Evolutionary conservation across 768 basidiomycete genomes (phyloP).

Genomic region (Rhodocollybia butyracea): DNA sequence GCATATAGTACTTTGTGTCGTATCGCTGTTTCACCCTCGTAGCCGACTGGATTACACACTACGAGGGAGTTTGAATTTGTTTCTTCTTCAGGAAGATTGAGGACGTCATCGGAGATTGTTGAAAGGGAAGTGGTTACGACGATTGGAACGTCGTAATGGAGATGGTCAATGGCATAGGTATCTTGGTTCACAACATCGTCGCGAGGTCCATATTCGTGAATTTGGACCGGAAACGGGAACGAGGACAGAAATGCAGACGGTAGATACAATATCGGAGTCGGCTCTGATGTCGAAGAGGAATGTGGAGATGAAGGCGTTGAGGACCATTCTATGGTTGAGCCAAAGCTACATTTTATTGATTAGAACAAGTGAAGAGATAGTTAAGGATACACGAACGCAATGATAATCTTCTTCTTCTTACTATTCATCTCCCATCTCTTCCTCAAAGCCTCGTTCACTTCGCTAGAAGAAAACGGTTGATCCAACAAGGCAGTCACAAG

Average conservation of each 20-base stretch:
- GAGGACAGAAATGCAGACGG: slow-evolving; percentile 55
- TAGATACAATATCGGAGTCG: slow-evolving; percentile 21
- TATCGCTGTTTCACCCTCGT: too few species aligned
- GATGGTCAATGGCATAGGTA: too few species aligned
- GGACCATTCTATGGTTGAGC: slow-evolving; percentile 7
- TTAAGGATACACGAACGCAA: slow-evolving; percentile 32
- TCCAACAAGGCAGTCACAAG: slow-evolving; percentile 69
- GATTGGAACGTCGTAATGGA: slow-evolving; percentile 48
- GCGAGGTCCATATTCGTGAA: slow-evolving; percentile 46
- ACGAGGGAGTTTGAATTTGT: too few species aligned
- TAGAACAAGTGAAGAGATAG: slow-evolving; percentile 28
- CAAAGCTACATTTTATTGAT: too few species aligned
- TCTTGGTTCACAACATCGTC: too few species aligned
- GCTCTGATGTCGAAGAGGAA: too few species aligned
- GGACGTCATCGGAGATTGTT: too few species aligned
- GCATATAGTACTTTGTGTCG: slow-evolving; percentile 18
- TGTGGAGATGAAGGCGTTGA: slow-evolving; percentile 11
- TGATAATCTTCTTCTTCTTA: slow-evolving; percentile 28
- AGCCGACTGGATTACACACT: too few species aligned
- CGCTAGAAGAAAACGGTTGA: slow-evolving; percentile 63
- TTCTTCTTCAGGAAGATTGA: too few species aligned
- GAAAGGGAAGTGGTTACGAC: too few species aligned
- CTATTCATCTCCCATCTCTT: slow-evolving; percentile 46
- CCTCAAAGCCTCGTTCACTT: slow-evolving; percentile 39
- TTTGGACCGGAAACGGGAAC: slow-evolving; percentile 47